phyloP scores from a whole-genome alignment of 306 rosid species.

The Quercus berberidifolia region DNA sequence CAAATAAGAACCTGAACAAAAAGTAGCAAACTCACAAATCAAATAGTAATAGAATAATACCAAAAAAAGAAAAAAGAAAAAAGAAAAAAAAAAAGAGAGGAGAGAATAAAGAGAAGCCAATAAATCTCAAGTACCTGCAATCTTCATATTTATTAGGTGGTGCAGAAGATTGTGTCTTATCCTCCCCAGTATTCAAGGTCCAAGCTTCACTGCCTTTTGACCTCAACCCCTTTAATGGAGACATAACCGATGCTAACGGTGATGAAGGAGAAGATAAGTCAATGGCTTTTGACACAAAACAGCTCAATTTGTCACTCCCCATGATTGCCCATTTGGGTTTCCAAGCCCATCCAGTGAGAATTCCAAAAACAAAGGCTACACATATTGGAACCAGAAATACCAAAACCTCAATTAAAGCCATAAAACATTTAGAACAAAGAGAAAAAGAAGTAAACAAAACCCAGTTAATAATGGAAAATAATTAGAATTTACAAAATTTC shows the following conservation, averaged over 20 bases:
- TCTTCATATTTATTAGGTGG: slow-evolving; percentile 18
- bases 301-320: slow-evolving; percentile 30
- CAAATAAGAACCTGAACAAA: neutral
- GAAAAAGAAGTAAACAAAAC: neutral
- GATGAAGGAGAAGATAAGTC: slow-evolving; percentile 26
- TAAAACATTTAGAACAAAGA: neutral
- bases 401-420: slow-evolving; percentile 23
- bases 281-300: slow-evolving; percentile 31
- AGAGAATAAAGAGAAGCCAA: neutral
- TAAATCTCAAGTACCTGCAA: slow-evolving; percentile 32
- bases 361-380: slow-evolving; percentile 38
- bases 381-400: slow-evolving; percentile 33
- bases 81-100: neutral
- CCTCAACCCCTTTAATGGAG: slow-evolving; percentile 22
- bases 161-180: slow-evolving; percentile 15
- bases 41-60: neutral
- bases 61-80: neutral
- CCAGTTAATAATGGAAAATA: neutral
- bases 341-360: slow-evolving; percentile 52
- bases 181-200: slow-evolving; percentile 1
- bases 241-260: slow-evolving; percentile 5
- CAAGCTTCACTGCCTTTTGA: slow-evolving; percentile 21
- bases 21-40: neutral
- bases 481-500: neutral
- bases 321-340: slow-evolving; percentile 45